Evolutionary conservation across 768 basidiomycete genomes (phyloP).

Genomic region (Hygrophoropsis aurantiaca): DNA sequence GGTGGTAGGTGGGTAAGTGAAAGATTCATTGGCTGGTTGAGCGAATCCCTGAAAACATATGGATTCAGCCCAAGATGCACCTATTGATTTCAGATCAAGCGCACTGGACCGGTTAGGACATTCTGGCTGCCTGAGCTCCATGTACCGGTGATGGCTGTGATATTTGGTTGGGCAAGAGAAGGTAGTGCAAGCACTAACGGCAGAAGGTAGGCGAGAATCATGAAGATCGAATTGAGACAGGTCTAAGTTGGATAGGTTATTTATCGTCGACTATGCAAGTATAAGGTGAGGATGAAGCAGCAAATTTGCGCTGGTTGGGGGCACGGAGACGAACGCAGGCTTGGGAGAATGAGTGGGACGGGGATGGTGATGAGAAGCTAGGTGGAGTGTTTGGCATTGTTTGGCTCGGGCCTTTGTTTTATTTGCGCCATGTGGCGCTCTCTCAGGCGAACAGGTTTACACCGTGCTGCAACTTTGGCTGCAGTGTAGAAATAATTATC

Average conservation of each 20-base stretch:
- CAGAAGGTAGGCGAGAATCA: conserved; percentile 23
- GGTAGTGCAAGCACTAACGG: conserved; percentile 27
- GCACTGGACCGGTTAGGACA: conserved; percentile 80
- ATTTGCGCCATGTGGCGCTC: no score
- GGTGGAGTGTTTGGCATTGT: conserved; percentile 22
- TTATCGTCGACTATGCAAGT: background rate
- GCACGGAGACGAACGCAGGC: conserved; percentile 13
- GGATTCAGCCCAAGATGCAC: conserved; percentile 3
- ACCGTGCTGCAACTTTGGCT: no score
- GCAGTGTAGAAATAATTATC: no score
- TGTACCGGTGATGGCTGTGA: conserved; percentile 71
- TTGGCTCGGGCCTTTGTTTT: conserved; percentile 14
- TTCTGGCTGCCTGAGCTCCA: conserved; percentile 81
- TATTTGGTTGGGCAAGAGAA: conserved; percentile 55
- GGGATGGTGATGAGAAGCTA: conserved; percentile 24
- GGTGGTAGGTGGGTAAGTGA: conserved; percentile 81
- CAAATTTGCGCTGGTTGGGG: conserved; percentile 6
- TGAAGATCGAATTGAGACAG: conserved; percentile 10
- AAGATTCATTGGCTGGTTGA: conserved; percentile 77
- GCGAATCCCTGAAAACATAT: conserved; percentile 66
- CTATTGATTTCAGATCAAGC: conserved; percentile 31
- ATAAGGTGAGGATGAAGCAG: background rate
- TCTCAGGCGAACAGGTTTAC: background rate
- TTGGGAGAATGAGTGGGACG: conserved; percentile 37
- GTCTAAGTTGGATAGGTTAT: background rate